Base-by-base conservation (phyloP, 768 basidiomycete species). In the Baorangia bicolor region DNA sequence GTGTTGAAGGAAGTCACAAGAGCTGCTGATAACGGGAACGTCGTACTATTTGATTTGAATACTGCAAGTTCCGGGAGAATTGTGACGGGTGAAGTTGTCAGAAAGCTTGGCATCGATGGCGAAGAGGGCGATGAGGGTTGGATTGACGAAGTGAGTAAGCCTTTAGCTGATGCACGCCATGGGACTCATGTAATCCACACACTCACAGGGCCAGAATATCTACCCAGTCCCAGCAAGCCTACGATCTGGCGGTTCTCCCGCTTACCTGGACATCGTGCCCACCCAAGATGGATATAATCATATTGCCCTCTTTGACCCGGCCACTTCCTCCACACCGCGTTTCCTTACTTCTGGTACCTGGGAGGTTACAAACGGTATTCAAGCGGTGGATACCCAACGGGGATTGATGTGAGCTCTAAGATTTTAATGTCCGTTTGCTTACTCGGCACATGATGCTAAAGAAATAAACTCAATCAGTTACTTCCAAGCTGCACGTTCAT, bases 81-180 rank as follows among this genome's bases (percentile, higher is more conserved):
- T 42, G 71, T 73, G 12, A 64, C 63, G 31, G 85, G 86, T 8
- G 66, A 61, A 43, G 83, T 92, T 14, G 89, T 93, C 9, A 77
- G 96, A 54, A 86, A 78, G 57, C 77, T 96, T 11, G 96, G 94
- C 5, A 81, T 83, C 66, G 67, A 86, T 34, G 96, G 92, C 7
- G 95, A 94, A 64, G 81, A 96, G 65, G 88, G 86, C 0, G 96
- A 97, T 65, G 84, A 85, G 35, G 97, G 97, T 1, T 99, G 97
- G 97, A 93, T 98, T 58, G 92, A 98, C 48, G 75, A 83, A 57
- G 94, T 92, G 59, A 57, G 87, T 77, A 30, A 50, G 45, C 25
- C 18, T 27, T 56, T 40, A n/a, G 43, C 27, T 56, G 45, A 51
- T 41, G n/a, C 33, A 50, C 27, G 52, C 40, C 48, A 39, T 20